Percentiles rank a stretch among this genome's conserved stretches.
Conservation (phyloP, 73 alveolate genomes). For the Durusdinium trenchii region DNA sequence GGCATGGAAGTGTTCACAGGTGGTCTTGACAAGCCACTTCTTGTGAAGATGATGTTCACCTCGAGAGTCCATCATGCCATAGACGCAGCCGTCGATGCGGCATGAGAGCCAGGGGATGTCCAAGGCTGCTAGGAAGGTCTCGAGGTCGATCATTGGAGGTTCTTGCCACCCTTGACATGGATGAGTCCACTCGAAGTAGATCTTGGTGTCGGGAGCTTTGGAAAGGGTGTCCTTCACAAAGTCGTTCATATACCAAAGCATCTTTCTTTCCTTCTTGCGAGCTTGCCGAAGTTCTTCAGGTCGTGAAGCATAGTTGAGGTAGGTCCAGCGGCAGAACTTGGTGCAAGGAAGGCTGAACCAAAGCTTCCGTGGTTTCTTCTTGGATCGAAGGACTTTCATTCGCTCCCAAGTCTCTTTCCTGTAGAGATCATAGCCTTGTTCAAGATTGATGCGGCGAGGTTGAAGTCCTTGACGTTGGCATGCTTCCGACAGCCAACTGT, state of each 20-base stretch:
- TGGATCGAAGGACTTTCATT: too few species aligned
- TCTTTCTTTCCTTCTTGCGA: not conserved
- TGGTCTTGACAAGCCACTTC: not conserved
- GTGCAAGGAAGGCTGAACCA: constrained; percentile 23
- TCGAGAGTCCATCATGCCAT: not conserved
- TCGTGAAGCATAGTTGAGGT: not conserved
- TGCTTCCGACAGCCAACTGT: not conserved
- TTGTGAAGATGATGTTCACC: not conserved
- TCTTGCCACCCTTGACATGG: not conserved
- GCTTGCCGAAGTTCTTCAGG: not conserved
- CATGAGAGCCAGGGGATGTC: not conserved
- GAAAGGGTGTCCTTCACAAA: not conserved
- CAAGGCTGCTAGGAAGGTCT: too few species aligned
- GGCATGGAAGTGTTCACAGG: not conserved
- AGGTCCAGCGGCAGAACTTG: not conserved
- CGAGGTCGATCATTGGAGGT: not conserved
- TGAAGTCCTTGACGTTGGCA: not conserved
- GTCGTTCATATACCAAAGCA: not conserved
- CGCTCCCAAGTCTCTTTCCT: not conserved
- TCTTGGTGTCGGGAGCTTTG: not conserved
- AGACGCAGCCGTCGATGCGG: not conserved
- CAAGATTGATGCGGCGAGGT: constrained; percentile 2
- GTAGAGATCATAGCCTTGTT: not conserved
- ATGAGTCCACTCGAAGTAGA: constrained; percentile 1
- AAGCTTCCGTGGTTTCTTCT: not conserved